phyloP scores from a whole-genome alignment of 2,329 filamentous ascomycete species.

The Calcarisporium arbuscula region DNA sequence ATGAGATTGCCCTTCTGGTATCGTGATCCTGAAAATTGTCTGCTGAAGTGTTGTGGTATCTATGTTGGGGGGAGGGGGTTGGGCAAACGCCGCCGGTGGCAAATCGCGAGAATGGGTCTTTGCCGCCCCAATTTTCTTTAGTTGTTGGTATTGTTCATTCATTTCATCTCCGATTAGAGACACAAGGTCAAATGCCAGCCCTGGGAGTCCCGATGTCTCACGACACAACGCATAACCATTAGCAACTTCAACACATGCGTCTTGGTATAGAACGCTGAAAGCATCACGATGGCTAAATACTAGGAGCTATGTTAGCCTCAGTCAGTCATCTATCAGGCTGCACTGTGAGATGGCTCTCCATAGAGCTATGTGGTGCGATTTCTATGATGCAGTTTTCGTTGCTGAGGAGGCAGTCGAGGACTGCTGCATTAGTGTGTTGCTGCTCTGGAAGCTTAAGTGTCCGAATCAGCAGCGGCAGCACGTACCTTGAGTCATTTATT shows the following conservation, averaged over 20 bases:
- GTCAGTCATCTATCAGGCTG: not conserved
- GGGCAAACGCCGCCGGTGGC: too few species aligned
- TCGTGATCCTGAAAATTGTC: too few species aligned
- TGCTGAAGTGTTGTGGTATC: too few species aligned
- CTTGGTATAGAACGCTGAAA: constrained; percentile 1
- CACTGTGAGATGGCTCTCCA: too few species aligned
- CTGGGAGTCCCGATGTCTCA: not conserved
- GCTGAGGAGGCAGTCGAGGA: constrained; percentile 52
- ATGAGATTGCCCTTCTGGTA: too few species aligned
- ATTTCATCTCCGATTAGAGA: not conserved
- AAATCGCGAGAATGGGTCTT: constrained; percentile 1
- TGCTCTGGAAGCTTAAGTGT: constrained; percentile 51
- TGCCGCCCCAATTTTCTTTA: not conserved
- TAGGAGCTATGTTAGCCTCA: too few species aligned
- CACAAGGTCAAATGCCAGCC: not conserved
- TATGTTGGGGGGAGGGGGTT: too few species aligned
- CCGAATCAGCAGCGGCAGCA: constrained; percentile 49
- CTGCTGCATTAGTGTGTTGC: constrained; percentile 60
- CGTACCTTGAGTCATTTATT: constrained; percentile 55
- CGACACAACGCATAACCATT: not conserved
- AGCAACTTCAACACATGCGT: not conserved
- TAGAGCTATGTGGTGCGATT: too few species aligned
- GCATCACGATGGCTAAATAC: constrained; percentile 1
- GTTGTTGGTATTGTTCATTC: constrained; percentile 1
- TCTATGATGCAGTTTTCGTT: constrained; percentile 42